These are phyloP conservation scores for Vitis hybrid DNA, from an alignment of 177 flowering plant species.

Conservation along the genomic window DNA sequence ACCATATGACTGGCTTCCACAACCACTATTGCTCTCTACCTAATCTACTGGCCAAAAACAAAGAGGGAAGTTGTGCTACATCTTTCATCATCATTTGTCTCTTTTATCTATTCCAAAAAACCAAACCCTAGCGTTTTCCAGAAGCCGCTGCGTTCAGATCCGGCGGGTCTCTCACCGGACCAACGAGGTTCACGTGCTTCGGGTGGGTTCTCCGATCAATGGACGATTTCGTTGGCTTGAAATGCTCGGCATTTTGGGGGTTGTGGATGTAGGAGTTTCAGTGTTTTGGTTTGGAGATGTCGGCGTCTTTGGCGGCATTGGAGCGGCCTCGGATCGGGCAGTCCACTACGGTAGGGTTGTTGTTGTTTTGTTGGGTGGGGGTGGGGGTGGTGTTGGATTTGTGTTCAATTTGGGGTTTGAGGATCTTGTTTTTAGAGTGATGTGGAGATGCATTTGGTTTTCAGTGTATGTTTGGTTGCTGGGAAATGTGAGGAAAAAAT, in stretches of 20 bases:
- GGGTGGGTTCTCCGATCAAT: not conserved
- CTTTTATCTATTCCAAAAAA: not conserved
- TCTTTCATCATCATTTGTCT: conserved; percentile 5
- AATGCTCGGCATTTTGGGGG: conserved; percentile 6
- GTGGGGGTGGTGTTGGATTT: not conserved
- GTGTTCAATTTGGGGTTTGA: too few relatives aligned
- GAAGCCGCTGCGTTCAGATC: conserved; percentile 8
- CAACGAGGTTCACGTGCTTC: not conserved
- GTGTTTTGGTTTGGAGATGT: conserved; percentile 39
- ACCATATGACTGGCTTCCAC: conserved; percentile 15
- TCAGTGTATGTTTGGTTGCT: too few relatives aligned
- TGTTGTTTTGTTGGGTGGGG: not conserved
- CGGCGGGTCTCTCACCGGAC: not conserved
- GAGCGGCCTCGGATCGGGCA: conserved; percentile 64
- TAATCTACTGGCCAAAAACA: conserved; percentile 13
- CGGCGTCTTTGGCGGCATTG: conserved; percentile 63
- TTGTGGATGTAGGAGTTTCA: not conserved
- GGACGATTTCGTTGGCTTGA: conserved; percentile 5
- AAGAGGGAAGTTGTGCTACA: conserved; percentile 8
- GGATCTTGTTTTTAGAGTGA: not conserved
- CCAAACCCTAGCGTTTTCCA: conserved; percentile 9
- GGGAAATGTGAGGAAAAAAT: too few relatives aligned
- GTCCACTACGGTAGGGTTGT: conserved; percentile 48
- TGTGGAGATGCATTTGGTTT: not conserved
- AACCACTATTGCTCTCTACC: conserved; percentile 29